These are phyloP conservation scores for Nidula niveotomentosa DNA, from an alignment of 1,284 basidiomycete species.

Conservation along the genomic window DNA sequence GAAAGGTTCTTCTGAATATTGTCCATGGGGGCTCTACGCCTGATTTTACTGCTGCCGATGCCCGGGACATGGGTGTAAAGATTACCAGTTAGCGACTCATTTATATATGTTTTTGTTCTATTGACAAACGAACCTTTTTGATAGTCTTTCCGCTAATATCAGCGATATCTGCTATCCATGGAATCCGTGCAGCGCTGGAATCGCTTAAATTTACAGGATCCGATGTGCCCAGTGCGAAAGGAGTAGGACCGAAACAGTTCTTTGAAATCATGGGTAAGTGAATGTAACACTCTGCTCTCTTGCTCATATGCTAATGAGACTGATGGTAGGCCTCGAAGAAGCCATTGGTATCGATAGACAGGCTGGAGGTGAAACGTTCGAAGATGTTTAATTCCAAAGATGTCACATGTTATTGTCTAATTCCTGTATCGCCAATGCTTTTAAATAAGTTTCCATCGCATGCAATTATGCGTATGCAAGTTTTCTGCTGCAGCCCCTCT, in stretches of 20 bases:
- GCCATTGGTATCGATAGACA: slow-evolving; percentile 14
- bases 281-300: not conserved
- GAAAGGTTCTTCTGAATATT: slow-evolving; percentile 36
- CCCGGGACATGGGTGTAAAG: slow-evolving; percentile 36
- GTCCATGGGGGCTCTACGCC: slow-evolving; percentile 42
- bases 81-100: slow-evolving; percentile 28
- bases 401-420: too few relatives aligned
- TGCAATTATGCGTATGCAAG: too few relatives aligned
- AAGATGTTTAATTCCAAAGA: too few relatives aligned
- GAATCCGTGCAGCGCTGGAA: slow-evolving; percentile 32
- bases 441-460: too few relatives aligned
- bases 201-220: slow-evolving; percentile 35
- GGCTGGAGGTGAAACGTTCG: slow-evolving; percentile 15
- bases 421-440: too few relatives aligned
- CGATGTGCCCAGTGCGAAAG: slow-evolving; percentile 27
- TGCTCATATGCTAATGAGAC: not conserved
- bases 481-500: too few relatives aligned
- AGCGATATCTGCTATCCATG: slow-evolving; percentile 31
- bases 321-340: slow-evolving; percentile 17
- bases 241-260: slow-evolving; percentile 34
- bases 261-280: slow-evolving; percentile 33
- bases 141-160: slow-evolving; percentile 37
- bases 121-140: too few relatives aligned
- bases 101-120: too few relatives aligned
- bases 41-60: slow-evolving; percentile 36